Base-by-base conservation (phyloP, 129 eudicot genomes). In the Calendula officinalis region DNA sequence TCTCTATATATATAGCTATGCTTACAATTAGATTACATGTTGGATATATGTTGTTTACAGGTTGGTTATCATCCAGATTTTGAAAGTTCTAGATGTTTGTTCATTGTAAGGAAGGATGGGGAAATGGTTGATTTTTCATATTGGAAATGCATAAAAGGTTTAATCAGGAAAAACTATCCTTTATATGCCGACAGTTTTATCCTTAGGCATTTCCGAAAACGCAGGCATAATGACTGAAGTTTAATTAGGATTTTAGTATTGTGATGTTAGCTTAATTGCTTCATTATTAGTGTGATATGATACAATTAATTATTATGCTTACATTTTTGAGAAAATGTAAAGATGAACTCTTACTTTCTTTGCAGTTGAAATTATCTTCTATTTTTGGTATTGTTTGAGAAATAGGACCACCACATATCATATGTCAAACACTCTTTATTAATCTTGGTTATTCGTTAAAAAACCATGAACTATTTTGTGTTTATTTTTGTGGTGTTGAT, bases 111-210 rank as follows among this genome's bases (percentile, higher is more conserved):
- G 12, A 88, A 81, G 58, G 95, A 83, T 70, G 96, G 95, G 57
- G 82, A 79, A 75, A 16, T 70, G 77, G 86, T 88, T 1, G 99
- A 92, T 56, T 92, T 92, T 71, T 92, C 99, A 35, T 92, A 81
- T 70, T 88, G 99, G 99, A 94, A 94, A 79, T 94, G 99, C 85
- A 81, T 92, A 71, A 92, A 92, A 81, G 97, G 96, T 50, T 81
- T 85, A 47, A 86, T 94, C 53, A 75, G 86, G 76, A 88, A 88
- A 82, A 94, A 83, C 11, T 88, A 94, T 81, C 99, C 99, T 43
- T 85, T 88, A 14, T 86, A 88, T 58, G 99, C 99, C 15, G 95
- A 94, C 75, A 86, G 79, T 71, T 94, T 94, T 58, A 88, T 94
- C 71, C 84, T 83, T 16, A 78, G 88, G 80, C 99, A 94, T 83